Evolutionary conservation across 768 basidiomycete genomes (phyloP), one percentile per base, ranked within the genome.

Genomic region (Boletus coccyginus): DNA sequence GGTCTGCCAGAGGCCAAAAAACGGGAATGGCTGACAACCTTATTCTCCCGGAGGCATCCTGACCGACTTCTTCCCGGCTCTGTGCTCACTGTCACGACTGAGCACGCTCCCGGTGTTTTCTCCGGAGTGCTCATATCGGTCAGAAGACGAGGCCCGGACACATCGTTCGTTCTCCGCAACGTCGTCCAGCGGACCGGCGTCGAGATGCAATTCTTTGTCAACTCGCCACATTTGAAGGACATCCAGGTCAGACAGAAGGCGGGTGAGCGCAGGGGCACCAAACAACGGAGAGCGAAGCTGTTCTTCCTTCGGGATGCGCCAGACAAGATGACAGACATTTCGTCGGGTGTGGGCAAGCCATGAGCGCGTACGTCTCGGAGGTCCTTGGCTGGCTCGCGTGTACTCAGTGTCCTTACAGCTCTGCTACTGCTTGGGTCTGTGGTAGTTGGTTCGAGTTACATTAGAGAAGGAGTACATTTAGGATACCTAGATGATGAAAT

Each of bases 151-250:
- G 95, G 94, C 1, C 79, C 84, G 31, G 92, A 93, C 74, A 94
- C 92, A 29, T 88, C 86, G n/a, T 90, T 98, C 67, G 78, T 86
- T 51, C 74, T 98, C 50, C 83, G 96, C 60, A 98, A 98, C 73
- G 83, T 97, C 61, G 81, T 98, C 50, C 89, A 92, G 64, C 81
- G 93, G 60, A 92, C 89, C 13, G 95, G 94, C 13, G 88, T 97
- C 39, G 96, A 98, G 78, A 88, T 92, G 88, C 88, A 88, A 66
- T 90, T 92, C 75, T 94, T 88, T 70, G 84, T 87, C 60, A 85
- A 83, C 66, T 91, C 89, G 50, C 95, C 96, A 31, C 83, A 92
- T 67, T 66, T 98, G 73, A 92, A 91, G 78, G 86, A 89, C 53
- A 88, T 98, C 73, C 86, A 86, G 73, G 76, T 98, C 57, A 75